Base-by-base conservation (phyloP, 768 basidiomycete species). In the Termitomyces sp. region DNA sequence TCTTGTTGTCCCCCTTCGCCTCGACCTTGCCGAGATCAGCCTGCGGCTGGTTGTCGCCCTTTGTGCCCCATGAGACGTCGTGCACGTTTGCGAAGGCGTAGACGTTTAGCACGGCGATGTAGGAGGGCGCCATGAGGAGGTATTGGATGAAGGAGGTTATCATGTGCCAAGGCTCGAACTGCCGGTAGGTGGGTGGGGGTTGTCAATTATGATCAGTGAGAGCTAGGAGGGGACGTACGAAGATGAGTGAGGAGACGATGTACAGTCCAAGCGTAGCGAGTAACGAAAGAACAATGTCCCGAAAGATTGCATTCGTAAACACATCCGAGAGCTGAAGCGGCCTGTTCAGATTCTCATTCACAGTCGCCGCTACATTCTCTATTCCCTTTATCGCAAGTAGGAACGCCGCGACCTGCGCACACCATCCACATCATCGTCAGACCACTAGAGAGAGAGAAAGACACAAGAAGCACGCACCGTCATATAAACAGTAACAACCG, bases 101-200 rank as follows among this genome's bases (percentile, higher is more conserved):
- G 65, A 96, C 94, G 71, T 96, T 96, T 57, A 98, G 81, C 13
- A 98, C 92, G 58, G 89, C 85, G 70, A 96, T 96, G 68, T 96
- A 98, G 0, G 94, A 94, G 3, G 96, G 96, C 0, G 94, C 92
- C 80, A 98, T 86, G 63, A 97, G 82, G 24, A 91, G 73, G 70
- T 96, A 96, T 71, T 95, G 96, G n/a, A 95, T 32, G 76, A 98
- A 96, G 6, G 91, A 93, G 0, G 97, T 98, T 68, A 99, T 81
- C 94, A 99, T 92, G 72, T 99, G 97, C 94, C 95, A 97, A 2
- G 96, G 96, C 66, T 98, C 95, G 67, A 97, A 88, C 88, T 96
- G 45, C 7, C 7, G 7, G 4, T 8, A 3, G 7, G 46, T 62
- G 35, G 61, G 48, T 53, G 22, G 7, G 52, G 35, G 28, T 28